These are phyloP conservation scores for Neopestalotiopsis sp. DNA, from an alignment of 2,329 filamentous ascomycete genomes.

Conservation along the genomic window DNA sequence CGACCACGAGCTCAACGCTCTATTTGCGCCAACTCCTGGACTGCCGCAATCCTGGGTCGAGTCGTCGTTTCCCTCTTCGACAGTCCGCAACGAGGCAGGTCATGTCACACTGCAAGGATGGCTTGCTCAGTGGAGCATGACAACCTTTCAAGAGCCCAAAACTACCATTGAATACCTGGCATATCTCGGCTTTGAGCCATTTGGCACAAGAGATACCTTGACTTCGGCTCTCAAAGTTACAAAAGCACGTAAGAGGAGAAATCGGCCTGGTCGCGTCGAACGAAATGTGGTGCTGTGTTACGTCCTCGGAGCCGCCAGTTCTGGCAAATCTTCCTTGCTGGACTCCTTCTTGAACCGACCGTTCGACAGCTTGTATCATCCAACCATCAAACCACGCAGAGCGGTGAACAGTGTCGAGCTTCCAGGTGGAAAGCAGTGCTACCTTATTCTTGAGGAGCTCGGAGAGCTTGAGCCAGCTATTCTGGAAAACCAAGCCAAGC, in stretches of 20 bases:
- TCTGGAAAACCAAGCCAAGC: constrained; percentile 86
- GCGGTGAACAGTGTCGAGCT: constrained; percentile 97
- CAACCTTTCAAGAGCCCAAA: constrained; percentile 93
- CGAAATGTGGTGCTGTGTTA: constrained; percentile 95
- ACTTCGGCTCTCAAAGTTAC: constrained; percentile 90
- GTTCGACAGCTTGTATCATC: constrained; percentile 83
- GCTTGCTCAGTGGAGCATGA: constrained; percentile 99
- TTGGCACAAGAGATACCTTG: constrained; percentile 76
- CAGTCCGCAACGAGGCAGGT: constrained; percentile 92
- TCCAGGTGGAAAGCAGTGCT: constrained; percentile 94
- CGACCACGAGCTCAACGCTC: constrained; percentile 79
- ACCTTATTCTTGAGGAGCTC: constrained; percentile 93
- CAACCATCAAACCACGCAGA: constrained; percentile 92
- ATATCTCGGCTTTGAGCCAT: constrained; percentile 91
- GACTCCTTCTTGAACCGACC: constrained; percentile 91
- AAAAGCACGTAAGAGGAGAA: constrained; percentile 85
- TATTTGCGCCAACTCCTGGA: constrained; percentile 94
- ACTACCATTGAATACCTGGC: constrained; percentile 95
- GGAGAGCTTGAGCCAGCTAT: constrained; percentile 96
- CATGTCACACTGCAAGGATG: constrained; percentile 96
- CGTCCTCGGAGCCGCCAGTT: constrained; percentile 81
- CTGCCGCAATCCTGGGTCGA: constrained; percentile 87
- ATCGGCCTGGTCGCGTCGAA: constrained; percentile 83
- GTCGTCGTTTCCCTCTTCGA: constrained; percentile 88
- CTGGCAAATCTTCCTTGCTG: constrained; percentile 89